These are phyloP conservation scores for Pleurotus tuber-regium DNA, from an alignment of 768 basidiomycete species.

Conservation along the genomic window DNA sequence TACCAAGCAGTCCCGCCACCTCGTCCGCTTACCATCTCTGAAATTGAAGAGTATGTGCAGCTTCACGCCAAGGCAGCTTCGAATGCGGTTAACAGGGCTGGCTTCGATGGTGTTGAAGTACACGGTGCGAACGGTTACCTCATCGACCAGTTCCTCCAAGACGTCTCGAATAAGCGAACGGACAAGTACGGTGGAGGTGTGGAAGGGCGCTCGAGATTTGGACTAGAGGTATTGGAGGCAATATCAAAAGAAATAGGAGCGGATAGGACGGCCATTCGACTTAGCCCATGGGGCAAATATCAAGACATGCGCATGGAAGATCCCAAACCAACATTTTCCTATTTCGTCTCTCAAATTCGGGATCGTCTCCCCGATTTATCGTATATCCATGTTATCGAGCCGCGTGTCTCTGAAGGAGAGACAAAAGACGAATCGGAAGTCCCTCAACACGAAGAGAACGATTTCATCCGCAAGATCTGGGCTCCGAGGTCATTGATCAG, in stretches of 20 bases:
- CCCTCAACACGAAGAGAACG: conserved; percentile 18
- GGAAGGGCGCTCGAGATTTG: conserved; percentile 48
- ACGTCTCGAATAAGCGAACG: conserved; percentile 39
- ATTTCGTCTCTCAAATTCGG: conserved; percentile 37
- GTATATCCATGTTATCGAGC: conserved; percentile 43
- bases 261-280: conserved; percentile 42
- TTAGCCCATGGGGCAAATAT: conserved; percentile 40
- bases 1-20: not conserved
- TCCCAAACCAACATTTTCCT: conserved; percentile 42
- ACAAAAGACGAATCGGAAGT: not conserved
- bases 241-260: no score
- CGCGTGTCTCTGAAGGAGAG: conserved; percentile 18
- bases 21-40: conserved; percentile 29
- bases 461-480: conserved; percentile 29
- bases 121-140: conserved; percentile 29
- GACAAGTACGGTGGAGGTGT: conserved; percentile 54
- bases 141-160: conserved; percentile 47
- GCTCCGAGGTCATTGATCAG: no score
- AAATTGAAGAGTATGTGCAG: conserved; percentile 37
- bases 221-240: conserved; percentile 43
- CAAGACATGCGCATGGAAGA: conserved; percentile 41
- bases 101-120: no score
- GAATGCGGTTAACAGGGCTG: no score
- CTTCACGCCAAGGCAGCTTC: conserved; percentile 45
- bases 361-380: conserved; percentile 31